Evolutionary conservation across 2,329 filamentous ascomycete genomes (phyloP), one percentile per base, ranked within the genome.

Genomic region (Sporothrix dimorphospora): DNA sequence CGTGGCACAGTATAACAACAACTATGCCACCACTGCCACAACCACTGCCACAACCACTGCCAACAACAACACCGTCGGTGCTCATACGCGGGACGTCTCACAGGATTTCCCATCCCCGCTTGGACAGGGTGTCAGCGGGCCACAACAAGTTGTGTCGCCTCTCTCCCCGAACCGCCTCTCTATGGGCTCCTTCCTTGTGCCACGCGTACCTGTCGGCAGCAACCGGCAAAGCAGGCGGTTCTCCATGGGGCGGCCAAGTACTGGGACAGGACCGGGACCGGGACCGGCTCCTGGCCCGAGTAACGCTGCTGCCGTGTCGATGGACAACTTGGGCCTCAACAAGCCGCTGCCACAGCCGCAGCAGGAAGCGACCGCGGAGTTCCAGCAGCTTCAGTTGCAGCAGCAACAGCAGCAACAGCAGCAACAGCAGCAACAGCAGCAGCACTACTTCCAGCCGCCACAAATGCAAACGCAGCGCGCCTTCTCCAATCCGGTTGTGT

Each of bases 131-230:
- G 3, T 24, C 8, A 14, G 8, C 16, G 30, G 8, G 1, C 42
- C 30, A 8, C 45, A 66, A 16, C 47, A 61, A 5, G n/a, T 19
- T 11, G 59, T 59, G 3, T 59, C 63, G 3, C 63, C 63, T 2
- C 21, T 42, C 12, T 57, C 80, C 7, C 80, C 84, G 9, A 81
- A 81, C 9, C 83, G 83, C 3, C 76, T 84, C 5, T 86, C 85
- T 4, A 21, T 72, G 5, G 83, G 83, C 5, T 81, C 79, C 40
- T 83, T 85, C 68, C 81, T 81, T 12, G 78, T 83, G 1, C 81
- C 83, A 1, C 82, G 82, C 40, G 80, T 83, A 5, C 82, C 81
- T 42, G 78, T 83, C 11, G 81, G 81, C 63, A 79, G 79, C 65
- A 59, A 45, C 71, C 79, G 79, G n/a, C 75, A 75, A 19, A 27